Evolutionary conservation across 179 eudicot species (phyloP), one percentile per base, ranked within the genome.

Genomic region (Silene vulgaris): DNA sequence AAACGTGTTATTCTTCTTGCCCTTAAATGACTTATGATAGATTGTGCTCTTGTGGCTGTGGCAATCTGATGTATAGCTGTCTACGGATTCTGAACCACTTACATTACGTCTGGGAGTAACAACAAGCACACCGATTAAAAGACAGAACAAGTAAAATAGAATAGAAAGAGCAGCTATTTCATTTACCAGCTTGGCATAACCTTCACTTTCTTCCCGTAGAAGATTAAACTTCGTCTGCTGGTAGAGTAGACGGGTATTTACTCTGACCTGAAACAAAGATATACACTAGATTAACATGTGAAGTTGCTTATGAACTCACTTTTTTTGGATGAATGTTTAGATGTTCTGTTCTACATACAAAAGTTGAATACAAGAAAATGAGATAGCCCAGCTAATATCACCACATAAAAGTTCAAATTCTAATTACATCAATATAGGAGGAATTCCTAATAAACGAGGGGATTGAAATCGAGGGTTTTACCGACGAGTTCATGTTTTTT

Each of bases 191-290:
- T 96, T 96, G 52, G 99, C 96, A 76, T 96, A 96, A 82, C 99
- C 99, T 81, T 96, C 99, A 62, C 98, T 93, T 85, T 96, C 99
- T 88, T 96, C 99, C 64, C 99, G 91, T 40, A 96, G 89, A 77
- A 96, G 96, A 81, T 96, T 96, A 76, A 96, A 96, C 82, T 96
- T 96, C n/a, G 99, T 96, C 80, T 96, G 99, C 83, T 93, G 99
- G 80, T 96, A 96, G 77, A 96, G 81, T 74, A 93, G 88, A 77
- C 99, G 97, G 30, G 99, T 96, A 82, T 96, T 96, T 79, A 93
- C 99, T 83, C 99, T 87, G 75, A 96, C 98, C 99, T 96, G 88
- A 78, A 84, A 88, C 54, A 62, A 74, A 69, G 65, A 75, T 29
- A 65, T 73, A 48, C 71, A 71, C 17, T 56, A 40, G 71, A 45